Conservation (phyloP, 192 early-diverging fungal species). For the Backusella macrospora region DNA sequence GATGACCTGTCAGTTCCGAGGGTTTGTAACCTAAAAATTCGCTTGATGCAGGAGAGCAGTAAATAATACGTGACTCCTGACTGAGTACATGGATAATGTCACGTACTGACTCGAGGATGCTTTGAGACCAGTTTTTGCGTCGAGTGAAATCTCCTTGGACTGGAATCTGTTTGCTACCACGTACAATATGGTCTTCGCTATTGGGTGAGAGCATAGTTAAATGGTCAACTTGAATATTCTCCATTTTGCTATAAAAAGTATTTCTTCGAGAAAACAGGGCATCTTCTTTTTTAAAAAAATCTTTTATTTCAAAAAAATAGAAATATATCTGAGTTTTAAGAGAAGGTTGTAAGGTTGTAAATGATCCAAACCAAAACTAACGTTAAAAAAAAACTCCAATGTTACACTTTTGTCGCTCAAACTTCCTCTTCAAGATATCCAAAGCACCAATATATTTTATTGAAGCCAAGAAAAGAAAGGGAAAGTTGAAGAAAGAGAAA, state of each 20-base stretch:
- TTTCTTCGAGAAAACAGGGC: slow-evolving; percentile 1
- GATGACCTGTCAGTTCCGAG: slow-evolving; percentile 29
- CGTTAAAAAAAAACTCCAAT: not conserved
- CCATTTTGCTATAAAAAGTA: not conserved
- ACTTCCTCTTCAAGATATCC: not conserved
- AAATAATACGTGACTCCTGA: slow-evolving; percentile 30
- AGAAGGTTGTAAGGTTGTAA: not conserved
- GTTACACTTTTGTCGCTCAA: slow-evolving; percentile 2
- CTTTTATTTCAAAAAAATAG: not conserved
- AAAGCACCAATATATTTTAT: too few relatives aligned
- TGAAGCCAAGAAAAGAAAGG: too few relatives aligned
- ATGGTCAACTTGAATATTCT: not conserved
- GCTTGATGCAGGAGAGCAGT: slow-evolving; percentile 37
- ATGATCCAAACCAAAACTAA: not conserved
- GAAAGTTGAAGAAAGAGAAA: too few relatives aligned
- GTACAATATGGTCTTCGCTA: not conserved
- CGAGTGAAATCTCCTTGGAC: slow-evolving; percentile 35
- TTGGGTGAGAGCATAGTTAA: not conserved
- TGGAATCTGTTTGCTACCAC: not conserved
- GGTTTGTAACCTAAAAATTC: slow-evolving; percentile 40
- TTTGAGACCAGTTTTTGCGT: slow-evolving; percentile 43
- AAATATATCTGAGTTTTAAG: slow-evolving; percentile 6
- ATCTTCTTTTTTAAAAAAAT: not conserved
- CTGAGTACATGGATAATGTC: slow-evolving; percentile 42
- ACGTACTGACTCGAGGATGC: slow-evolving; percentile 32